Evolutionary conservation across 345 rosid species (phyloP).

Genomic region (Bruguiera sexangula): DNA sequence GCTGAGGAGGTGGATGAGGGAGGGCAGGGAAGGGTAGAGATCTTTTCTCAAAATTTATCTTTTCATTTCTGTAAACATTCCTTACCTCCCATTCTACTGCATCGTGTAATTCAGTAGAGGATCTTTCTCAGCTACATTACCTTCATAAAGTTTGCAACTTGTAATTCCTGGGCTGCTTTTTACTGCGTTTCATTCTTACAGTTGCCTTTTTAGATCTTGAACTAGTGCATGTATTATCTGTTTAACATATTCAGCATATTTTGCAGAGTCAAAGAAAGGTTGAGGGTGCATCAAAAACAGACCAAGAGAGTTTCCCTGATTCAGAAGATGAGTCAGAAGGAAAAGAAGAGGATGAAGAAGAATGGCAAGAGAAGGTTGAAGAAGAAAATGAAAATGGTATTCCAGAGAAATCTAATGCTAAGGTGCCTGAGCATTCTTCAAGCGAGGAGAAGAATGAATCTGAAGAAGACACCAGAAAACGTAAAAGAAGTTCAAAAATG

Average conservation of each 20-base stretch:
- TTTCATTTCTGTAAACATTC: no score
- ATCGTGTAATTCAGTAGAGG: no score
- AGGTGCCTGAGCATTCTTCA: slow-evolving; percentile 47
- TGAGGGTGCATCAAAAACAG: slow-evolving; percentile 43
- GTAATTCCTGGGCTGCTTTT: no score
- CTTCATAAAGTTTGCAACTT: no score
- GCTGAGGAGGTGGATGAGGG: no score
- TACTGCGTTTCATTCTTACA: no score
- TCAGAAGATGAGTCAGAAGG: slow-evolving; percentile 56
- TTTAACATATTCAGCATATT: slow-evolving; percentile 2
- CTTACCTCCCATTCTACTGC: no score
- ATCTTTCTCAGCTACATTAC: no score
- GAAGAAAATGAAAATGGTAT: slow-evolving; percentile 51
- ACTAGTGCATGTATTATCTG: no score
- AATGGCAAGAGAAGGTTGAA: slow-evolving; percentile 43
- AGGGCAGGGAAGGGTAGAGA: no score
- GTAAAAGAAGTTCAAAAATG: slow-evolving; percentile 43
- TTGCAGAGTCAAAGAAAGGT: slow-evolving; percentile 52
- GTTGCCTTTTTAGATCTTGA: no score
- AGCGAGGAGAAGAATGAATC: slow-evolving; percentile 69
- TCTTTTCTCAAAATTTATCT: no score
- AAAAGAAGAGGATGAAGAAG: slow-evolving; percentile 40
- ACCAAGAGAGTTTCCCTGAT: slow-evolving; percentile 36
- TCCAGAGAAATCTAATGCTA: slow-evolving; percentile 59
- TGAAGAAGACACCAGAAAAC: slow-evolving; percentile 52